Base-by-base conservation (phyloP, 176 grass and related monocot species). In the Pharus latifolius region DNA sequence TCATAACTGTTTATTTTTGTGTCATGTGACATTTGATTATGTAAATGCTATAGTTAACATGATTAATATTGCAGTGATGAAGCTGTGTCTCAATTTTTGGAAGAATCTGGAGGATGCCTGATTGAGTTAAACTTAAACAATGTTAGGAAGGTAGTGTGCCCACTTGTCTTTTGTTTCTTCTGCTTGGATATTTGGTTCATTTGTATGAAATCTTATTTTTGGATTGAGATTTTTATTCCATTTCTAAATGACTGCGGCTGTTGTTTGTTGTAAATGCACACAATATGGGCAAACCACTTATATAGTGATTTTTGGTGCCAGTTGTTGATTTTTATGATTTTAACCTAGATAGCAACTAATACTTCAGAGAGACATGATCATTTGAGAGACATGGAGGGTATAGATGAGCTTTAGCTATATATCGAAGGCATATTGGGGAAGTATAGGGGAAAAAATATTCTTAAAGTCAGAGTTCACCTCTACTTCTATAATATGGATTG, bases 71-170 rank as follows among this genome's bases (percentile, higher is more conserved):
- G 50, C 80, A 97, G 93, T 67, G 93, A 97, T 90, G 70, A 75
- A 83, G 83, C 93, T 17, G n/a, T 97, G 24, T 88, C 80, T 69
- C 74, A 37, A 35, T 97, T 83, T 72, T 86, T 97, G 80, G 86
- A 89, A 76, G 71, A 80, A 74, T 97, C 86, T 72, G 89, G 93
- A 83, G 83, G 86, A 60, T 89, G 44, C 46, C 72, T 97, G 41
- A 79, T 45, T 82, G 93, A 97, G 66, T 74, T 97, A 76, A 82
- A 78, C 46, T 61, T 97, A 65, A 97, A 92, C 69, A 90, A 85
- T 77, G 34, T 97, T 53, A 65, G 70, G 57, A 92, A 97, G 93
- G 93, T 92, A 82, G 9, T 33, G 16, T 42, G 17, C 65, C 29
- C n/a, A 57, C 64, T 55, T 38, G 72, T 71, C 44, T 14, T 65